These are phyloP conservation scores for Carnegiea gigantea DNA, from an alignment of 179 eudicot species.

Conservation along the genomic window DNA sequence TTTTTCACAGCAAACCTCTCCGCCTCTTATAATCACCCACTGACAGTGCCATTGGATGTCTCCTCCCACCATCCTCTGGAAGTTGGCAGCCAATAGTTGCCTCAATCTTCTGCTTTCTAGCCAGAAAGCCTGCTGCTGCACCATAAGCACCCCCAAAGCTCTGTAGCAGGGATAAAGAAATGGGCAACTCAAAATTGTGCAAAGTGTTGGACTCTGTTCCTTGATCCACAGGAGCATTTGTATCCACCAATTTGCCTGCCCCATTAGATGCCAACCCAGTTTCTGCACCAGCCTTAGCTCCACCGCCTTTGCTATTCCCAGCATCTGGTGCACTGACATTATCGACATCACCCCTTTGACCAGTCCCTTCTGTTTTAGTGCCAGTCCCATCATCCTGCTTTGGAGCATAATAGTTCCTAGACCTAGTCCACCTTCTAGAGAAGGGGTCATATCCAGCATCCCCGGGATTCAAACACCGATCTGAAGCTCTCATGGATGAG, in stretches of 20 bases:
- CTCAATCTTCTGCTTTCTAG: slow-evolving; percentile 78
- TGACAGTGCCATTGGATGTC: slow-evolving; percentile 71
- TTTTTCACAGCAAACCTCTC: slow-evolving; percentile 65
- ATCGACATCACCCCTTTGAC: slow-evolving; percentile 19
- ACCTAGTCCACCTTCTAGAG: slow-evolving; percentile 95
- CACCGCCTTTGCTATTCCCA: slow-evolving; percentile 10
- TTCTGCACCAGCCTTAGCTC: slow-evolving; percentile 7
- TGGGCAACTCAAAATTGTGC: slow-evolving; percentile 73
- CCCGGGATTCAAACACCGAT: slow-evolving; percentile 62
- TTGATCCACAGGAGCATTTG: slow-evolving; percentile 70
- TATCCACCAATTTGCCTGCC: slow-evolving; percentile 86
- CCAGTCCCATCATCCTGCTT: slow-evolving; percentile 38
- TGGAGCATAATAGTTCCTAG: slow-evolving; percentile 66
- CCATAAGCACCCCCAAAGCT: slow-evolving; percentile 73
- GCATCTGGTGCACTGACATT: slow-evolving; percentile 17
- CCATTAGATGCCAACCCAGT: slow-evolving; percentile 49
- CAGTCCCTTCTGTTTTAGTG: slow-evolving; percentile 10
- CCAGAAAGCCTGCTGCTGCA: slow-evolving; percentile 64
- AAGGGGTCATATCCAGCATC: slow-evolving; percentile 94
- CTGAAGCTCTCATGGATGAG: slow-evolving; percentile 59
- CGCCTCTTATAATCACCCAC: slow-evolving; percentile 93
- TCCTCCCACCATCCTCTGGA: slow-evolving; percentile 72
- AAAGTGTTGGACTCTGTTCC: slow-evolving; percentile 68
- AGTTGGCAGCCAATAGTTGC: slow-evolving; percentile 71
- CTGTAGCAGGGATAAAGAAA: slow-evolving; percentile 61